Evolutionary conservation across 2,329 filamentous ascomycete species (phyloP).

Genomic region (Annulohypoxylon truncatum): DNA sequence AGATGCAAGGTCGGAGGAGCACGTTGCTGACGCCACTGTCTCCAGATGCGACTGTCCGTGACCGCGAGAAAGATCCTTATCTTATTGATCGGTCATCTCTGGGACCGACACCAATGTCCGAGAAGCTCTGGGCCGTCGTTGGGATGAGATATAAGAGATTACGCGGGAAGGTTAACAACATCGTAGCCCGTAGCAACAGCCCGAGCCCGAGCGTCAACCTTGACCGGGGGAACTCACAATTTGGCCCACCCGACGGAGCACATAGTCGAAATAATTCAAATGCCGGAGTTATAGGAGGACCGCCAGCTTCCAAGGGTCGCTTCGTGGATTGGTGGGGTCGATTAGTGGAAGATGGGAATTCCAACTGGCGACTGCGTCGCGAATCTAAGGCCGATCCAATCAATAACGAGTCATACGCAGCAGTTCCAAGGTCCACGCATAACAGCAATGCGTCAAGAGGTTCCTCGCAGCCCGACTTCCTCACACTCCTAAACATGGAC

Average conservation of each 20-base stretch:
- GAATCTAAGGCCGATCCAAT: conserved; percentile 45
- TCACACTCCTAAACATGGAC: conserved; percentile 58
- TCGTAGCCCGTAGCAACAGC: conserved; percentile 50
- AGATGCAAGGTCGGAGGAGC: conserved; percentile 57
- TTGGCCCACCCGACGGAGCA: conserved; percentile 50
- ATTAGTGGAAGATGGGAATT: conserved; percentile 54
- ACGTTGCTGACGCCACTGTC: conserved; percentile 63
- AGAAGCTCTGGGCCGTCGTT: conserved; percentile 56
- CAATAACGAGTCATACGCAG: conserved; percentile 45
- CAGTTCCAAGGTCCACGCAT: conserved; percentile 44
- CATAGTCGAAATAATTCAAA: conserved; percentile 54
- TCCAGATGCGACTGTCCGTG: conserved; percentile 44
- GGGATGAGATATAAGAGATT: conserved; percentile 53
- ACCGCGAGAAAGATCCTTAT: conserved; percentile 50
- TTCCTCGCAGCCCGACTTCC: conserved; percentile 56
- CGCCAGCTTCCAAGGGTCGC: conserved; percentile 52
- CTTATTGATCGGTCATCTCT: conserved; percentile 59
- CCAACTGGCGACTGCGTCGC: conserved; percentile 53
- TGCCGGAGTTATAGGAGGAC: conserved; percentile 35
- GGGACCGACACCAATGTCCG: conserved; percentile 60
- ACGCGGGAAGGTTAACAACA: conserved; percentile 50
- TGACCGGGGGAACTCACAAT: conserved; percentile 66
- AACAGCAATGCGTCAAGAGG: conserved; percentile 33
- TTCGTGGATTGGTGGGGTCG: conserved; percentile 60
- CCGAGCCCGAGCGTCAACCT: conserved; percentile 59